These are phyloP conservation scores for Chrysochromulina parva DNA, from an alignment of 78 protist species.

Conservation along the genomic window DNA sequence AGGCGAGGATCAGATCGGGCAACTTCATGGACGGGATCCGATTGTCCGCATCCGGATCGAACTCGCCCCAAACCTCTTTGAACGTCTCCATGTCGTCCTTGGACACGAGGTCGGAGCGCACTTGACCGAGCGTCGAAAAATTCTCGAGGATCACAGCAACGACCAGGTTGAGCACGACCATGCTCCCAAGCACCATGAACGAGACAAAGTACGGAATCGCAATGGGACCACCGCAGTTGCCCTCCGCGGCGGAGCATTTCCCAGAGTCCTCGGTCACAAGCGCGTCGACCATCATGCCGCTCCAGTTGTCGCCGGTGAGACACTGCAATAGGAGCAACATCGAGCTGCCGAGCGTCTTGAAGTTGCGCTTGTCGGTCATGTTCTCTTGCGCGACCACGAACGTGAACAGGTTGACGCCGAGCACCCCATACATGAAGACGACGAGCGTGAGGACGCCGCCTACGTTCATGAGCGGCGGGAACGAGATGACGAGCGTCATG, in stretches of 20 bases:
- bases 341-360: not conserved
- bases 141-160: not conserved
- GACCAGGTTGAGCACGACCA: not conserved
- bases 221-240: not conserved
- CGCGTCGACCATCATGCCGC: not conserved
- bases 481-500: not conserved
- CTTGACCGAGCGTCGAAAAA: not conserved
- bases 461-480: not conserved
- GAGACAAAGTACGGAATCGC: not conserved
- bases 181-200: not conserved
- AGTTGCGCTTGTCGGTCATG: not conserved
- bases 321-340: not conserved
- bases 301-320: not conserved
- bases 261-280: not conserved
- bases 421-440: not conserved
- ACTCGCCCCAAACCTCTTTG: not conserved
- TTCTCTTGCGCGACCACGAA: not conserved
- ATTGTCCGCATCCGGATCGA: not conserved
- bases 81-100: not conserved
- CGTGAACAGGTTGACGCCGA: constrained; percentile 5
- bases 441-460: not conserved
- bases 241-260: not conserved
- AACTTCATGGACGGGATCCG: not conserved
- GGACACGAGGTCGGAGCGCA: not conserved
- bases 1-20: no score